Conservation (phyloP, 2,329 filamentous ascomycete species). For the Lecanicillium sp. region DNA sequence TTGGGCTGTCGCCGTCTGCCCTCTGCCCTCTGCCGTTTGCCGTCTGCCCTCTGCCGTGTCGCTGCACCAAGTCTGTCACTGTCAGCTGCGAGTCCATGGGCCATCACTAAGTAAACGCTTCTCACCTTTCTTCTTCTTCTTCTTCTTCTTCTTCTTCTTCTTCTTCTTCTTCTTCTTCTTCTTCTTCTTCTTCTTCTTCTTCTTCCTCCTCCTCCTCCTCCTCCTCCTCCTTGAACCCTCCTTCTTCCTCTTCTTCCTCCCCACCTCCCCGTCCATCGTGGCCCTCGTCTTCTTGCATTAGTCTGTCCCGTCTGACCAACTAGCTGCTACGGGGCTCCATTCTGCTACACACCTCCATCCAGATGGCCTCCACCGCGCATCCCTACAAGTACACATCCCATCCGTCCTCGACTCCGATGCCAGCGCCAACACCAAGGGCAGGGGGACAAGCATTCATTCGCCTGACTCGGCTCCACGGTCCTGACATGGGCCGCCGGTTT, state of each 20-base stretch:
- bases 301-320: background rate
- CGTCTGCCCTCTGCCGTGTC: too few relatives aligned
- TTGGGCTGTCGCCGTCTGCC: too few relatives aligned
- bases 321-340: background rate
- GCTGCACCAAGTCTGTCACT: too few relatives aligned
- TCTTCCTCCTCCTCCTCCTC: background rate
- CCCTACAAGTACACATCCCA: background rate
- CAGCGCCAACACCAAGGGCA: background rate
- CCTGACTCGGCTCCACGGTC: slow-evolving; percentile 5
- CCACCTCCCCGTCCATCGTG: slow-evolving; percentile 5
- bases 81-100: too few relatives aligned
- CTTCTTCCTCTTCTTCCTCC: background rate
- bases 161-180: background rate
- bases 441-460: background rate
- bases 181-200: background rate
- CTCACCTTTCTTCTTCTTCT: background rate
- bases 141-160: background rate
- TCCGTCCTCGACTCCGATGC: background rate
- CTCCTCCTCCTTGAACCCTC: background rate
- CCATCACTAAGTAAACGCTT: too few relatives aligned
- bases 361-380: background rate
- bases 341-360: slow-evolving; percentile 3
- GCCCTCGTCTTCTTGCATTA: slow-evolving; percentile 2
- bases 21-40: too few relatives aligned
- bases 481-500: slow-evolving; percentile 5